A percentile compares a stretch with the other conserved stretches of the same genome.
Conservation (phyloP, 305 asterid genomes). For the Fraxinus angustifolia region DNA sequence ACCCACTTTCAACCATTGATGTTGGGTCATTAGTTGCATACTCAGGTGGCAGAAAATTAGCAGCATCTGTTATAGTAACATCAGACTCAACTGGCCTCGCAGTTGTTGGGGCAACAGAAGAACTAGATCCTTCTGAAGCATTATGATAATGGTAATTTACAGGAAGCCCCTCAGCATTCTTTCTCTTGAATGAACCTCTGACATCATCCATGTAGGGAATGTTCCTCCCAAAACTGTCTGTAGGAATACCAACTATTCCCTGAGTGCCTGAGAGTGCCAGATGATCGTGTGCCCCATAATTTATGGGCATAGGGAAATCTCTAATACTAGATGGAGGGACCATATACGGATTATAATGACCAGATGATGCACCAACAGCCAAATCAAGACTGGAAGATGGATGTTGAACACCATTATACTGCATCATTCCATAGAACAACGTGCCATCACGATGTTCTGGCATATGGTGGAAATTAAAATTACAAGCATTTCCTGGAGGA, state of each 20-base stretch:
- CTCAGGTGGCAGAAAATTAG: conserved; percentile 32
- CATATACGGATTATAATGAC: conserved; percentile 43
- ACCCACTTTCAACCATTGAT: conserved; percentile 27
- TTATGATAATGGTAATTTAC: conserved; percentile 31
- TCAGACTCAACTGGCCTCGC: conserved; percentile 31
- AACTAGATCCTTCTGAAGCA: conserved; percentile 41
- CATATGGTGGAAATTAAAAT: conserved; percentile 47
- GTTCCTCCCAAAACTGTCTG: conserved; percentile 35
- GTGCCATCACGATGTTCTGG: conserved; percentile 54
- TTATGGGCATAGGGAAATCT: conserved; percentile 37
- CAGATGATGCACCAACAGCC: conserved; percentile 49
- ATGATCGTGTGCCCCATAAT: conserved; percentile 35
- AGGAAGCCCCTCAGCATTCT: conserved; percentile 40
- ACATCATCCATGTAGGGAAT: conserved; percentile 29
- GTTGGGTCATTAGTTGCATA: conserved; percentile 31
- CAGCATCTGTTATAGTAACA: conserved; percentile 21
- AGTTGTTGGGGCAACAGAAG: conserved; percentile 32
- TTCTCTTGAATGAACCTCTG: conserved; percentile 38
- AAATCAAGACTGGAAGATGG: conserved; percentile 51
- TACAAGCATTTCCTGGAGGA: conserved; percentile 40
- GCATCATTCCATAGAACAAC: conserved; percentile 53
- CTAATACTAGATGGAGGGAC: conserved; percentile 35
- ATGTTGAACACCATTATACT: conserved; percentile 38
- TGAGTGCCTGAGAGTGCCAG: conserved; percentile 30
- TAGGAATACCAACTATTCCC: conserved; percentile 33